Conservation (phyloP, 78 protist genomes). For the Planoprotostelium fungivorum region DNA sequence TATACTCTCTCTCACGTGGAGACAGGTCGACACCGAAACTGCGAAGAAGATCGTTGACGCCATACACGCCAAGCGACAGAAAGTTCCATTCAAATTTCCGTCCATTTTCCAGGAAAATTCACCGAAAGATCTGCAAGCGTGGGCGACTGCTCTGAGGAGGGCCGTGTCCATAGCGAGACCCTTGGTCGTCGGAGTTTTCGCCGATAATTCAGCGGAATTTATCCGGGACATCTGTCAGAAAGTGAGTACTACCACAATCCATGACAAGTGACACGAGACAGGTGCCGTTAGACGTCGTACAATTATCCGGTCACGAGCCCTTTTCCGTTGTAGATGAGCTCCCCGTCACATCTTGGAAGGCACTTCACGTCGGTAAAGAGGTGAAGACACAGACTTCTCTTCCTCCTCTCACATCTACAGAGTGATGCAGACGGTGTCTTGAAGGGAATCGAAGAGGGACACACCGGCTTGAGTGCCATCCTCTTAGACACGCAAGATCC, state of each 20-base stretch:
- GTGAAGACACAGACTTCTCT: background rate
- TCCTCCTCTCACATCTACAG: background rate
- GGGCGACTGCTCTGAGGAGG: background rate
- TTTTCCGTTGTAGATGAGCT: background rate
- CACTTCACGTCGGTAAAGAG: slow-evolving; percentile 6
- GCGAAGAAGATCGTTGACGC: slow-evolving; percentile 12
- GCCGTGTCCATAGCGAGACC: slow-evolving; percentile 4
- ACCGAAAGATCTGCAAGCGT: background rate
- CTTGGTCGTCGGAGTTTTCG: slow-evolving; percentile 48
- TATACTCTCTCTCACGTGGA: background rate
- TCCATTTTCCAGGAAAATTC: too few species aligned
- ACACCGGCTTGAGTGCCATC: background rate
- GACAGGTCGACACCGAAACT: background rate
- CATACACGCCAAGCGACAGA: background rate
- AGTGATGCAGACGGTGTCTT: background rate
- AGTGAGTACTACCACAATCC: background rate
- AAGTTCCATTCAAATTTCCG: background rate
- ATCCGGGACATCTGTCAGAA: background rate
- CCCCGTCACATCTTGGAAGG: background rate
- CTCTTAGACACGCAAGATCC: slow-evolving; percentile 8
- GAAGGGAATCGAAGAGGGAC: background rate
- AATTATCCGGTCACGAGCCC: slow-evolving; percentile 6
- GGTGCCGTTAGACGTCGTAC: slow-evolving; percentile 6
- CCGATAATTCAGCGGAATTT: background rate
- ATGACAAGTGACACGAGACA: background rate